Conservation (phyloP, 257 asterid genomes). For the Solanum chiquidenum region DNA sequence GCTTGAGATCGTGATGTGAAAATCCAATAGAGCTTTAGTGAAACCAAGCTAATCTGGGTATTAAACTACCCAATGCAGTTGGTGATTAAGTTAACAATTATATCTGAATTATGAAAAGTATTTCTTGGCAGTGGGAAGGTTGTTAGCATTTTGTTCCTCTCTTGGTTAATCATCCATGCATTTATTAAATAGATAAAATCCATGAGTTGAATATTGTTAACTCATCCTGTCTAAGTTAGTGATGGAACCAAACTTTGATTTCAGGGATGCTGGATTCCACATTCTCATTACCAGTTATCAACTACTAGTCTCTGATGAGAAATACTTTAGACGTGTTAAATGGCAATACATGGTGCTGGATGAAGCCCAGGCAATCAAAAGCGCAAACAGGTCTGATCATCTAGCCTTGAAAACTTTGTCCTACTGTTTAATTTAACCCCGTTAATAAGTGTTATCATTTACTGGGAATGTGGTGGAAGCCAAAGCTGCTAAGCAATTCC, state of each 20-base stretch:
- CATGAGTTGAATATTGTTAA: neutral
- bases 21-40: neutral
- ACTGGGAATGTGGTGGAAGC: neutral
- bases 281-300: constrained; percentile 95
- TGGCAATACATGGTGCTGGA: constrained; percentile 99
- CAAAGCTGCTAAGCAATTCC: neutral
- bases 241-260: neutral
- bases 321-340: constrained; percentile 84
- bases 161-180: neutral
- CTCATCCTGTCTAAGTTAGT: neutral
- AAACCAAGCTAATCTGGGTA: neutral
- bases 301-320: constrained; percentile 86
- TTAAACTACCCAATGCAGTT: neutral
- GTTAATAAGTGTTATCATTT: neutral
- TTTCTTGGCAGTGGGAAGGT: neutral
- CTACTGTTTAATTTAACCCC: neutral
- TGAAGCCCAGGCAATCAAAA: constrained; percentile 99
- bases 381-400: constrained; percentile 64
- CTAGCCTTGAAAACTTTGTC: neutral
- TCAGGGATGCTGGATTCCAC: constrained; percentile 96
- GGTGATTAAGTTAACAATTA: neutral
- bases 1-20: neutral
- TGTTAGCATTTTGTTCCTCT: neutral
- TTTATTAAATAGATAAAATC: neutral
- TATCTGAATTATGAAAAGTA: neutral